These are phyloP conservation scores for Hemisphaericaspora nanyangensis DNA, from an alignment of 805 yeast species.

Conservation along the genomic window DNA sequence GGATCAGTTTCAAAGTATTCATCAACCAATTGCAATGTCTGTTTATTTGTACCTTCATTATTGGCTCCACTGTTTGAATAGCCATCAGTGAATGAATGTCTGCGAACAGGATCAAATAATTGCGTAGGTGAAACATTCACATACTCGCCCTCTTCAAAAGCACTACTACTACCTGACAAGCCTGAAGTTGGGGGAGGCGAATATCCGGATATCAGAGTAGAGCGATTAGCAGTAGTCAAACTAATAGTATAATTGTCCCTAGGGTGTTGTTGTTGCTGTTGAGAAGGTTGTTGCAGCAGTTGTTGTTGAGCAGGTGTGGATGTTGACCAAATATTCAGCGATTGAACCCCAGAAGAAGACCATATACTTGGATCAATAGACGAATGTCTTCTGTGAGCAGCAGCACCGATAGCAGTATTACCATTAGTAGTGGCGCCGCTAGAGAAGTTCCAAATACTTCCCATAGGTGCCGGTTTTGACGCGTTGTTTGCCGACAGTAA, in stretches of 20 bases:
- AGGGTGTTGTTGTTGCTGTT: too few relatives aligned
- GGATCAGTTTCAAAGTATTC: conserved; percentile 37
- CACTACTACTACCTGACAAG: not conserved
- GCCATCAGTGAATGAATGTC: conserved; percentile 12
- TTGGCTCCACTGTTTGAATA: conserved; percentile 1
- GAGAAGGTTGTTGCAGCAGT: not conserved
- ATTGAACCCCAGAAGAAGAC: not conserved
- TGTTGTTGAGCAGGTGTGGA: not conserved
- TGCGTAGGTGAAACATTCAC: conserved; percentile 3
- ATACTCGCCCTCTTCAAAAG: not conserved
- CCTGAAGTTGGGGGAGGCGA: conserved; percentile 2
- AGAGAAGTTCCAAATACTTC: conserved; percentile 1
- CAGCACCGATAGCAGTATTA: too few relatives aligned
- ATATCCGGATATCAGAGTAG: conserved; percentile 8
- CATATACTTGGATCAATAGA: conserved; percentile 5
- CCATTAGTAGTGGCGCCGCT: not conserved
- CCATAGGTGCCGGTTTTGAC: conserved; percentile 3
- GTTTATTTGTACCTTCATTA: conserved; percentile 3
- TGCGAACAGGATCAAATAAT: conserved; percentile 5
- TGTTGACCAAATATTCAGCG: conserved; percentile 5
- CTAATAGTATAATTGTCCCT: conserved; percentile 1
- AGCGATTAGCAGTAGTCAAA: conserved; percentile 1
- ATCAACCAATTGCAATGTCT: conserved; percentile 18
- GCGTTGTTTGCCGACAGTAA: too few relatives aligned
- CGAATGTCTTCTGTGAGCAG: conserved; percentile 3